Evolutionary conservation across 2,329 filamentous ascomycete genomes (phyloP).

Genomic region (Huntiella decipiens): DNA sequence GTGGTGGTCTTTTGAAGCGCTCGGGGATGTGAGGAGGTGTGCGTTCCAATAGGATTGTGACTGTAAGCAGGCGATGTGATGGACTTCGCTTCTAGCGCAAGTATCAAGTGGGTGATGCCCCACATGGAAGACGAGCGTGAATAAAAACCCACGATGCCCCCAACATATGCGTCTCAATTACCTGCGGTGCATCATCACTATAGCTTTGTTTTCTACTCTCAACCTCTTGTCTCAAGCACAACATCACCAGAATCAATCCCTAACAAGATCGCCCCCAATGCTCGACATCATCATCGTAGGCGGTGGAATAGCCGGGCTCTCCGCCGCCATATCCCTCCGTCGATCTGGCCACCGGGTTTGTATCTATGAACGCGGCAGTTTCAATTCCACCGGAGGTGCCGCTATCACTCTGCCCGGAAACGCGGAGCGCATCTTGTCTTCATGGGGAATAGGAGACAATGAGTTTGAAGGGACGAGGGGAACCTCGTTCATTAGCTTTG

Average conservation of each 20-base stretch:
- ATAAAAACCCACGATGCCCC: no score
- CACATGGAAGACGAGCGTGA: no score
- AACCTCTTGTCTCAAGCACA: background rate
- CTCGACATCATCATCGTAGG: constrained; percentile 18
- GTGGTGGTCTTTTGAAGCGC: no score
- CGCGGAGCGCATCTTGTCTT: constrained; percentile 18
- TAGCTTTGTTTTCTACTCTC: background rate
- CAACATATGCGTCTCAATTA: no score
- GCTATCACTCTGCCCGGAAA: constrained; percentile 23
- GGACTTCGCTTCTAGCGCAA: no score
- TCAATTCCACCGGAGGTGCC: constrained; percentile 21
- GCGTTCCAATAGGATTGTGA: no score
- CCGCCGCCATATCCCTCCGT: constrained; percentile 18
- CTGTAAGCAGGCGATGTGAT: no score
- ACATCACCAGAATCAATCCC: background rate
- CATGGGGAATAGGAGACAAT: constrained; percentile 20
- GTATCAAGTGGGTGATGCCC: no score
- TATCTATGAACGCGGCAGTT: constrained; percentile 21
- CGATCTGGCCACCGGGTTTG: constrained; percentile 18
- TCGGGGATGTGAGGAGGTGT: no score
- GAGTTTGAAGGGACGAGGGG: constrained; percentile 16
- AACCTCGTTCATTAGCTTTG: constrained; percentile 12
- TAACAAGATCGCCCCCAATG: background rate
- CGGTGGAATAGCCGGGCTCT: constrained; percentile 21
- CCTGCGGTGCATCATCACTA: no score